A percentile compares a stretch with the other conserved stretches of the same genome.
Evolutionary conservation across 805 yeast genomes (phyloP).

Genomic region (Saccharomyces cerevisiae): DNA sequence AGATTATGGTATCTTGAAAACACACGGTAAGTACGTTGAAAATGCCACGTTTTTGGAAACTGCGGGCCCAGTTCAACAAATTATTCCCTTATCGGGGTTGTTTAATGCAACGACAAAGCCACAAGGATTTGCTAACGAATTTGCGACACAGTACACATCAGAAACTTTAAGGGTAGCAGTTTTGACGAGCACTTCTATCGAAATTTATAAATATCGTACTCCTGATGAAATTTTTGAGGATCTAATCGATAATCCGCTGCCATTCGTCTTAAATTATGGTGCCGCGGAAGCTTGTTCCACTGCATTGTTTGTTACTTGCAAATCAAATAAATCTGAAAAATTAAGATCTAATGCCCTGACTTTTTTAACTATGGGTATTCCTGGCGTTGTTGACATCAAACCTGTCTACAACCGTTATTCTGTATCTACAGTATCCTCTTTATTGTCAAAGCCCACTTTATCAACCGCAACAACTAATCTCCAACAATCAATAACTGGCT

Average conservation of each 20-base stretch:
- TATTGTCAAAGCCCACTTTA: constrained; percentile 18
- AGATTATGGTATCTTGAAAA: constrained; percentile 77
- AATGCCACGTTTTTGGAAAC: constrained; percentile 69
- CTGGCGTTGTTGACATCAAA: constrained; percentile 36
- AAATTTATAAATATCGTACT: constrained; percentile 66
- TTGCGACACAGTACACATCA: constrained; percentile 75
- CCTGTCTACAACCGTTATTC: constrained; percentile 33
- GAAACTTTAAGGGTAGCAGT: constrained; percentile 69
- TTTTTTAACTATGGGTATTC: constrained; percentile 37
- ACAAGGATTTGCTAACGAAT: constrained; percentile 73
- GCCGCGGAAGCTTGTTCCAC: constrained; percentile 85
- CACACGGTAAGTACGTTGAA: constrained; percentile 62
- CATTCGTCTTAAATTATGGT: constrained; percentile 74
- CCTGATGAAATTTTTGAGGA: constrained; percentile 72
- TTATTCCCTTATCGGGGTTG: constrained; percentile 60
- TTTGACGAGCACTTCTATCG: constrained; percentile 70
- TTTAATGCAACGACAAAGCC: constrained; percentile 70
- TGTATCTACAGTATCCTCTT: constrained; percentile 23
- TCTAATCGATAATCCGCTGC: constrained; percentile 58
- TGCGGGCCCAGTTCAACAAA: constrained; percentile 58
- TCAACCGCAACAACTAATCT: constrained; percentile 3
- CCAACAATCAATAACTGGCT: constrained; percentile 9
- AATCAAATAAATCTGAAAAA: constrained; percentile 51
- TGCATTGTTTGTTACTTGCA: constrained; percentile 75
- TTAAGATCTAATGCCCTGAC: constrained; percentile 37